Base-by-base conservation (phyloP, 768 basidiomycete species). In the Trametes maxima region DNA sequence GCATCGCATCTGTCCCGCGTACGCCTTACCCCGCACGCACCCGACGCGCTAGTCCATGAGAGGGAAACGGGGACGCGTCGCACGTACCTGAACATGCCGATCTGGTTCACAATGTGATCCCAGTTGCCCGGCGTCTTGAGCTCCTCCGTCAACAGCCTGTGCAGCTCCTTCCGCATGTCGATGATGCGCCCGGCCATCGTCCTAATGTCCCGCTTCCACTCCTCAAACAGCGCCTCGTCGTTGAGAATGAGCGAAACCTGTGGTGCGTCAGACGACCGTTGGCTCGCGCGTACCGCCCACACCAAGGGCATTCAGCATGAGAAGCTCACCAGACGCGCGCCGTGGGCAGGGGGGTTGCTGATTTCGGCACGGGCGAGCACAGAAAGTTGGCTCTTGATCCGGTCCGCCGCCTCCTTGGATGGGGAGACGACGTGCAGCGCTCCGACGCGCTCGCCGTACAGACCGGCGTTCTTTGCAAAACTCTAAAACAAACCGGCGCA, bases 101-200 rank as follows among this genome's bases (percentile, higher is more conserved):
- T 98, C 80, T 98, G 97, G 54, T 86, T 84, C 68, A 89, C 79
- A 69, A 99, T 96, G 76, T 98, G 96, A n/a, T 88, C 85, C 97
- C 97, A 99, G 70, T 85, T 86, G 6, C 95, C 94, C 3, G 95
- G 95, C 52, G 93, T 95, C 70, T 90, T 83, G 65, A 94, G 75
- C 73, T 90, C 87, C 64, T 92, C 81, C 19, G 84, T 89, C 71
- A 97, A 74, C 68, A 91, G 72, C 56, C 82, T 77, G 80, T 85
- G 81, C 67, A 99, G 80, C 77, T 90, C 83, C 63, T 85, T 77
- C 43, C 97, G 85, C 95, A 98, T 98, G 52, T 81, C 79, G 69
- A 95, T 96, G 73, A 99, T 98, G 54, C 95, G 85, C 50, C 85
- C 84, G 4, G 94, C 89, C 97, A 99, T 99, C 69, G 87, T 90